Evolutionary conservation across 441 rosid species (phyloP).

Genomic region (Francoa sonchifolia): DNA sequence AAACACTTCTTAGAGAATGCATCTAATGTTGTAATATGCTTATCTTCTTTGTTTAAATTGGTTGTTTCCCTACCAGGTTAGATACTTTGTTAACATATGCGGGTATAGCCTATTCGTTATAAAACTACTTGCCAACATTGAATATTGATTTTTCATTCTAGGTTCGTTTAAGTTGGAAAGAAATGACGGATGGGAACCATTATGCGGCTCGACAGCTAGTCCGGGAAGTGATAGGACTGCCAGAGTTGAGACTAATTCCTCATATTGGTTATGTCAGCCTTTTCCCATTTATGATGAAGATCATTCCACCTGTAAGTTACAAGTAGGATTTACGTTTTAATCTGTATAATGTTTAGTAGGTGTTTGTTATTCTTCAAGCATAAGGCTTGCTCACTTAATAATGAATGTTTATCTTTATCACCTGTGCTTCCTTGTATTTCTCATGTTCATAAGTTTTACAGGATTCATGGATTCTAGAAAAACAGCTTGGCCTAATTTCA

Average conservation of each 20-base stretch:
- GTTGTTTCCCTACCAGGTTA: neutral
- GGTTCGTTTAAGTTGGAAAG: conserved; percentile 89
- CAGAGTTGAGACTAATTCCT: conserved; percentile 66
- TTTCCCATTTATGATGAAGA: conserved; percentile 79
- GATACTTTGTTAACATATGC: too few species aligned
- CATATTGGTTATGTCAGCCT: conserved; percentile 92
- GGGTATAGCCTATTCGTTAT: neutral
- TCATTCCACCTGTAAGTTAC: conserved; percentile 80
- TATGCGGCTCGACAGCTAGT: conserved; percentile 58
- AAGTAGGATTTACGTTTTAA: too few species aligned
- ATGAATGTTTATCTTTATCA: too few species aligned
- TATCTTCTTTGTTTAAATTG: neutral
- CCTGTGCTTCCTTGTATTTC: neutral
- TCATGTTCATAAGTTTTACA: conserved; percentile 7
- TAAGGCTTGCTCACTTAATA: too few species aligned
- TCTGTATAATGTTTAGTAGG: too few species aligned
- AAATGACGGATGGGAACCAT: conserved; percentile 36
- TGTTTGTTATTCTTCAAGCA: too few species aligned
- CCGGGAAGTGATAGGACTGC: conserved; percentile 53
- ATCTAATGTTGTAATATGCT: too few species aligned
- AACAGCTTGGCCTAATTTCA: conserved; percentile 82
- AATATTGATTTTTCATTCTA: conserved; percentile 19
- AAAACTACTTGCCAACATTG: neutral
- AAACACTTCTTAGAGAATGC: too few species aligned
- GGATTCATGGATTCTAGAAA: conserved; percentile 85